phyloP scores from a whole-genome alignment of 805 yeast genomes.

The Metschnikowia matae region DNA sequence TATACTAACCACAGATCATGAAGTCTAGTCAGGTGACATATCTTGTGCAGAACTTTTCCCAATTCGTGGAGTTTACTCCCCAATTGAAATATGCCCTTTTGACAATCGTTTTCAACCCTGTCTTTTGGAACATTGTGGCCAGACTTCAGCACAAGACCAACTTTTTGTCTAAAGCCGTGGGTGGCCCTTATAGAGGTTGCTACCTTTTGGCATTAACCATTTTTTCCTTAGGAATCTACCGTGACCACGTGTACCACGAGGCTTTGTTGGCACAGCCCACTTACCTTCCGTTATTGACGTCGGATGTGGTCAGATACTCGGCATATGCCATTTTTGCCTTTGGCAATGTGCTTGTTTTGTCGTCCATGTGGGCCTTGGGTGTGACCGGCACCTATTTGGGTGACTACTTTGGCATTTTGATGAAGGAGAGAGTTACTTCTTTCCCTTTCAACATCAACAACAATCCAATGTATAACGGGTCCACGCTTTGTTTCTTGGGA shows the following conservation, averaged over 20 bases:
- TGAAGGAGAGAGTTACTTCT: slow-evolving; percentile 82
- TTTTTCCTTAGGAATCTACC: slow-evolving; percentile 75
- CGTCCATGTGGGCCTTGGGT: slow-evolving; percentile 90
- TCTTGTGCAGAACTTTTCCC: slow-evolving; percentile 11
- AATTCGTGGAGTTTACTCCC: slow-evolving; percentile 14
- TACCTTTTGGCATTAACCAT: slow-evolving; percentile 79
- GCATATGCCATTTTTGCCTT: slow-evolving; percentile 55
- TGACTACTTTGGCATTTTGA: slow-evolving; percentile 93
- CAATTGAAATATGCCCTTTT: slow-evolving; percentile 41
- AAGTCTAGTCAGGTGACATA: slow-evolving; percentile 11
- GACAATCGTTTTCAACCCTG: slow-evolving; percentile 84
- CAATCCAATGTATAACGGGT: slow-evolving; percentile 97
- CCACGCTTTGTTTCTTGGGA: slow-evolving; percentile 84
- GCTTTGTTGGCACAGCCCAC: slow-evolving; percentile 74
- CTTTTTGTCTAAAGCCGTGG: slow-evolving; percentile 67
- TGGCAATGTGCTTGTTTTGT: slow-evolving; percentile 77
- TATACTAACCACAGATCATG: slow-evolving; percentile 10
- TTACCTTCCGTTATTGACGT: slow-evolving; percentile 47
- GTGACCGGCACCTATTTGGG: slow-evolving; percentile 96
- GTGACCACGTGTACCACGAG: slow-evolving; percentile 70
- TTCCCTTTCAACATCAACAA: slow-evolving; percentile 90
- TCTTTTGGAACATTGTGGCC: slow-evolving; percentile 93
- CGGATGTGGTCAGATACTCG: slow-evolving; percentile 36
- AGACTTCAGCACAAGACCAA: slow-evolving; percentile 78
- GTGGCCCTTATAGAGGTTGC: slow-evolving; percentile 72